Conservation (phyloP, 192 early-diverging fungal genomes). For the Glomus cerebriforme region DNA sequence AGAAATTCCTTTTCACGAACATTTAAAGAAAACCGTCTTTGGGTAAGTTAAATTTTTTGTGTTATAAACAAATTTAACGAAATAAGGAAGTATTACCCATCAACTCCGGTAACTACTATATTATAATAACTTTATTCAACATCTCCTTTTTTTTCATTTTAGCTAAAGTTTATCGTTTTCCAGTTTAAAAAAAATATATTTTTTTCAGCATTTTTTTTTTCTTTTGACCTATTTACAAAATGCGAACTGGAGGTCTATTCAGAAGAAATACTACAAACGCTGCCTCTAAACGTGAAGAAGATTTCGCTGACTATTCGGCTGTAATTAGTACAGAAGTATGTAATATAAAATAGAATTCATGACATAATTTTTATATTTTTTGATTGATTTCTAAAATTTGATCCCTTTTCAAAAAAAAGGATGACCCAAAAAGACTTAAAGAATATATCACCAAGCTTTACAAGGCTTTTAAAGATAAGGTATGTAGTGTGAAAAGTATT, state of each 20-base stretch:
- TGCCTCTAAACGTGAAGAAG: not conserved
- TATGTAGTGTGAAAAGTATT: not conserved
- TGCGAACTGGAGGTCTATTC: conserved; percentile 13
- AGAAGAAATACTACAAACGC: conserved; percentile 19
- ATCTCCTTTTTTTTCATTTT: not conserved
- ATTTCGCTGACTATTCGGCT: conserved; percentile 26
- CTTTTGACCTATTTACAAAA: not conserved
- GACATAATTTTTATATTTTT: not conserved
- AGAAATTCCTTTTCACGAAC: no score
- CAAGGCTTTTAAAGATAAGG: conserved; percentile 28
- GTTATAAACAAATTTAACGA: no score
- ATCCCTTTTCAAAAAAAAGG: not conserved
- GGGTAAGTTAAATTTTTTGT: no score
- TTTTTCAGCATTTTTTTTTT: not conserved
- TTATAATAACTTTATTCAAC: no score
- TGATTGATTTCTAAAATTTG: not conserved
- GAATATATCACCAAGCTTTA: conserved; percentile 29
- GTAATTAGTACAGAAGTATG: conserved; percentile 26
- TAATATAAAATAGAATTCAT: not conserved
- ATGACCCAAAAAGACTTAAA: conserved; percentile 24
- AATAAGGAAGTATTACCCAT: no score
- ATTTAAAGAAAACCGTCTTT: no score
- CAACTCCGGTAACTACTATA: no score
- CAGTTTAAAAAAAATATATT: not conserved
- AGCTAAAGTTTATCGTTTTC: no score